A percentile compares a stretch with the other conserved stretches of the same genome.
Evolutionary conservation across 768 basidiomycete species (phyloP).

Genomic region (Boletus sp.): DNA sequence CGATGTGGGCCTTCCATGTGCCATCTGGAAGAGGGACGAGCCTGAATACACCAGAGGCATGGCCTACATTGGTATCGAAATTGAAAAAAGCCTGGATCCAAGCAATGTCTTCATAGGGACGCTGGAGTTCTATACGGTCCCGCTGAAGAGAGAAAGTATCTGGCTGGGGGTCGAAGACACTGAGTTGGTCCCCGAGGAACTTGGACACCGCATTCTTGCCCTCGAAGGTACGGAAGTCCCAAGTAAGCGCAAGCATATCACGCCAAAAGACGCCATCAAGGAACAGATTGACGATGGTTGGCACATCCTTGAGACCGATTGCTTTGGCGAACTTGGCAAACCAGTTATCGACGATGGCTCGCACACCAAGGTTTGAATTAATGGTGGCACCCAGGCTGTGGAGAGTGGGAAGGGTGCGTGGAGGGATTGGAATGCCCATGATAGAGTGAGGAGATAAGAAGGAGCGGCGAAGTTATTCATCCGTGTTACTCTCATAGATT

Average conservation of each 20-base stretch:
- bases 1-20: slow-evolving; percentile 45
- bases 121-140: slow-evolving; percentile 19
- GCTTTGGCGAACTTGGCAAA: slow-evolving; percentile 36
- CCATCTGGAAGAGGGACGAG: slow-evolving; percentile 41
- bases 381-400: slow-evolving; percentile 20
- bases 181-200: slow-evolving; percentile 48
- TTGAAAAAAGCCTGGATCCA: slow-evolving; percentile 45
- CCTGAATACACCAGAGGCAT: slow-evolving; percentile 43
- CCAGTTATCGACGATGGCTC: slow-evolving; percentile 39
- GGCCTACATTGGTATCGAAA: slow-evolving; percentile 41
- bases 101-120: slow-evolving; percentile 34
- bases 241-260: slow-evolving; percentile 59
- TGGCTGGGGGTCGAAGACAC: slow-evolving; percentile 14
- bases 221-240: slow-evolving; percentile 59
- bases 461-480: not conserved
- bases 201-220: slow-evolving; percentile 36
- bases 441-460: not conserved
- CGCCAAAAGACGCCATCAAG: slow-evolving; percentile 48
- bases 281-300: slow-evolving; percentile 33
- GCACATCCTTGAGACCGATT: slow-evolving; percentile 33
- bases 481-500: not conserved
- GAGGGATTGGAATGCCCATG: slow-evolving; percentile 7
- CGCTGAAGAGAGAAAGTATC: slow-evolving; percentile 23
- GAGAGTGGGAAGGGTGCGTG: slow-evolving; percentile 23
- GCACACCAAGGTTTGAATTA: slow-evolving; percentile 35